phyloP scores from a whole-genome alignment of 176 grass and related monocot species.

The Hyparrhenia diplandra region DNA sequence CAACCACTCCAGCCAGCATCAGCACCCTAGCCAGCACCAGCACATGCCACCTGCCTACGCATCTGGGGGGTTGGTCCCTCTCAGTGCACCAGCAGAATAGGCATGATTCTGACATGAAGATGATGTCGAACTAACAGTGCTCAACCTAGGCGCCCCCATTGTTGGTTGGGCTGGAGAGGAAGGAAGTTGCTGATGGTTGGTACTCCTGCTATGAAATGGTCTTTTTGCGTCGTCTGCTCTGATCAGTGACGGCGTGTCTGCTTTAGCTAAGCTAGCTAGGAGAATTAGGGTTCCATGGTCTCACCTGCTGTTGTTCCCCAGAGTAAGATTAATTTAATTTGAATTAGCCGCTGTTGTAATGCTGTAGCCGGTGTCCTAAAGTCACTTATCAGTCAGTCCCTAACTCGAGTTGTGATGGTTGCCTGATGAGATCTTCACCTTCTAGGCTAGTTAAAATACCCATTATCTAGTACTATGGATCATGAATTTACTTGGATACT shows the following conservation, averaged over 20 bases:
- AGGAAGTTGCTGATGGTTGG: constrained; percentile 34
- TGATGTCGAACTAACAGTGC: constrained; percentile 68
- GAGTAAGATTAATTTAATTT: constrained; percentile 46
- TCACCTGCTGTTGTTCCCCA: constrained; percentile 27
- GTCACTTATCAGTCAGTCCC: constrained; percentile 1
- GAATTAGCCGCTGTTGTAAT: constrained; percentile 35
- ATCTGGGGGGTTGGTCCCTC: constrained; percentile 62
- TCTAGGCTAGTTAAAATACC: constrained; percentile 33
- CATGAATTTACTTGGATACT: constrained; percentile 36
- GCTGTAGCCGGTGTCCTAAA: constrained; percentile 18
- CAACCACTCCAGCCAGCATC: constrained; percentile 56
- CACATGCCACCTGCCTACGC: constrained; percentile 61
- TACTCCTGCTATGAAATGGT: neutral
- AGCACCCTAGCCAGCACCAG: constrained; percentile 41
- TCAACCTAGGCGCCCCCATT: constrained; percentile 18
- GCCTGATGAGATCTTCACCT: constrained; percentile 17
- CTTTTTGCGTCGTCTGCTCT: neutral
- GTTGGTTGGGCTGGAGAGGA: constrained; percentile 30
- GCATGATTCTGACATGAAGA: constrained; percentile 84
- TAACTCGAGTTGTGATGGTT: constrained; percentile 29
- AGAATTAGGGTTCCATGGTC: constrained; percentile 43
- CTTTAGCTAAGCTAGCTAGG: constrained; percentile 44
- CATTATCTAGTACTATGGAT: constrained; percentile 19
- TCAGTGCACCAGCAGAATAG: constrained; percentile 67
- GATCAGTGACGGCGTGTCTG: constrained; percentile 16